These are phyloP conservation scores for Tricladium varicosporioides DNA, from an alignment of 2,329 filamentous ascomycete species.

Conservation along the genomic window DNA sequence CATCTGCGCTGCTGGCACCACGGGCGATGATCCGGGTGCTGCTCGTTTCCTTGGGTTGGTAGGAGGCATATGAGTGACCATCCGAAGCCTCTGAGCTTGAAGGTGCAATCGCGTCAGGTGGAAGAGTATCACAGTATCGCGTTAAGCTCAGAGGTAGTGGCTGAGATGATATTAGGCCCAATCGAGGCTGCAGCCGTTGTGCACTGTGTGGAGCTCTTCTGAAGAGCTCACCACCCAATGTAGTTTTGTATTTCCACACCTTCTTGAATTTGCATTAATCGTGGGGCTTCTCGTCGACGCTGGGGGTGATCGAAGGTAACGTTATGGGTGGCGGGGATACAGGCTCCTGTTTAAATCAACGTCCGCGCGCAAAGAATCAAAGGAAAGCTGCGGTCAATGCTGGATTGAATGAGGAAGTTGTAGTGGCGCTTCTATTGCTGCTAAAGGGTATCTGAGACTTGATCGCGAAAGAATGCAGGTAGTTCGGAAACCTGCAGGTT, in stretches of 20 bases:
- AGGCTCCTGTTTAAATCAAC: slow-evolving; percentile 21
- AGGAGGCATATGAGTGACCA: slow-evolving; percentile 34
- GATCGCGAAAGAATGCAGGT: slow-evolving; percentile 26
- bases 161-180: slow-evolving; percentile 1
- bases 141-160: slow-evolving; percentile 3
- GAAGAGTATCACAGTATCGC: not conserved
- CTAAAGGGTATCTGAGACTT: slow-evolving; percentile 26
- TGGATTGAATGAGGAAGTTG: slow-evolving; percentile 24
- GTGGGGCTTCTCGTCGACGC: slow-evolving; percentile 22
- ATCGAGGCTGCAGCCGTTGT: slow-evolving; percentile 33
- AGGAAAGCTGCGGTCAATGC: slow-evolving; percentile 23
- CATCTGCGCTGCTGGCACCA: slow-evolving; percentile 51
- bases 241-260: not conserved
- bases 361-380: slow-evolving; percentile 13
- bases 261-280: slow-evolving; percentile 14
- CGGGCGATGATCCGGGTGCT: slow-evolving; percentile 69
- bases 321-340: slow-evolving; percentile 12
- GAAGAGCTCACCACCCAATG: slow-evolving; percentile 10
- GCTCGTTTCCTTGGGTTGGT: slow-evolving; percentile 66
- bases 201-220: slow-evolving; percentile 14
- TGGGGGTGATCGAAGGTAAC: slow-evolving; percentile 14
- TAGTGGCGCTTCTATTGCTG: slow-evolving; percentile 25
- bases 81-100: slow-evolving; percentile 12
- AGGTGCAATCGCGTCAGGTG: not conserved
- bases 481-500: slow-evolving; percentile 31